Conservation (phyloP, 257 asterid genomes). For the Echium plantagineum region DNA sequence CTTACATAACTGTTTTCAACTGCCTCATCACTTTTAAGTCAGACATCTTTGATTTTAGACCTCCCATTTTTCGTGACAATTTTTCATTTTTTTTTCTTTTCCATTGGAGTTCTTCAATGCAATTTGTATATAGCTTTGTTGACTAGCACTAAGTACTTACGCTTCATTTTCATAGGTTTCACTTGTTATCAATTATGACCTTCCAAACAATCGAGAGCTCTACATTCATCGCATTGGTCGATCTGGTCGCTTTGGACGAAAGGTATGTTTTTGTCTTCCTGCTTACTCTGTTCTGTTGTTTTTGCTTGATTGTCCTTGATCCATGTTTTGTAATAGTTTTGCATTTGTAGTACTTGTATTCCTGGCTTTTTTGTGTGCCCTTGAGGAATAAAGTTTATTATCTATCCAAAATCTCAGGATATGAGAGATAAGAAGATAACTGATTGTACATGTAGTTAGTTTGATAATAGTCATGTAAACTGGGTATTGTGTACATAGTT, state of each 20-base stretch:
- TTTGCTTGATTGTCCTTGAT: not conserved
- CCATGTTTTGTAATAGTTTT: not conserved
- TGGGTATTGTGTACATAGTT: too few species aligned
- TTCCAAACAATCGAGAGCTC: constrained; percentile 92
- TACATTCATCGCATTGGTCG: constrained; percentile 95
- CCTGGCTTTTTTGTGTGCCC: not conserved
- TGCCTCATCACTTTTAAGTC: not conserved
- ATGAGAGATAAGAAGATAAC: too few species aligned
- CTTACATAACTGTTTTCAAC: not conserved
- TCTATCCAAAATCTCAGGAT: not conserved
- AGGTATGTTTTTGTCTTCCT: constrained; percentile 31
- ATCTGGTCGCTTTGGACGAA: constrained; percentile 96
- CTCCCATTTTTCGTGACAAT: not conserved
- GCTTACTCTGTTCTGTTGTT: too few species aligned
- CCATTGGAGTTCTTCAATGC: not conserved
- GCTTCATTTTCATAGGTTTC: constrained; percentile 42
- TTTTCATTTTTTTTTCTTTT: too few species aligned
- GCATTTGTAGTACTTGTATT: too few species aligned
- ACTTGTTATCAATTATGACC: constrained; percentile 90
- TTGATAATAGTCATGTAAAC: not conserved
- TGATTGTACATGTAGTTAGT: not conserved
- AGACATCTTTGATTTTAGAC: not conserved
- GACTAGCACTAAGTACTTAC: constrained; percentile 2
- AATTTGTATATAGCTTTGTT: too few species aligned
- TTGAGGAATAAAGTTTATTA: not conserved